Evolutionary conservation across 2,329 filamentous ascomycete genomes (phyloP).

Genomic region (Hirsutella minnesotensis): DNA sequence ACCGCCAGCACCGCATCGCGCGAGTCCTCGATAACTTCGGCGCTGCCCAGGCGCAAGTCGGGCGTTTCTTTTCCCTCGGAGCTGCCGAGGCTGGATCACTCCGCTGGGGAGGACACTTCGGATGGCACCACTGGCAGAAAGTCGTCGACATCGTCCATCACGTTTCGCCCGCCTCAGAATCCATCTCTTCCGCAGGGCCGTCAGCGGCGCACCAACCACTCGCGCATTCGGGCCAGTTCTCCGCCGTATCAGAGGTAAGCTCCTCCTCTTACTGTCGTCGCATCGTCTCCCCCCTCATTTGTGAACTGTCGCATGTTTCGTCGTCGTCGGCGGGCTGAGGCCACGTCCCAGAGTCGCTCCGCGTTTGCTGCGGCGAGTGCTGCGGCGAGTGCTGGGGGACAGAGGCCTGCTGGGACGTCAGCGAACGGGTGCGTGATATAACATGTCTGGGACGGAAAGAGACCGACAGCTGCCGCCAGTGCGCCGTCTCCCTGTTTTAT

Average conservation of each 20-base stretch:
- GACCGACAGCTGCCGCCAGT: neutral
- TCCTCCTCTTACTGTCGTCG: conserved; percentile 2
- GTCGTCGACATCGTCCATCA: conserved; percentile 34
- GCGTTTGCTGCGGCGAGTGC: neutral
- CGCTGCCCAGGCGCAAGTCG: conserved; percentile 17
- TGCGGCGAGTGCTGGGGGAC: neutral
- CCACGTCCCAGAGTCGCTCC: neutral
- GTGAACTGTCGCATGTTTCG: neutral
- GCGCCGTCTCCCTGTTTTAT: neutral
- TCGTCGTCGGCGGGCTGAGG: neutral
- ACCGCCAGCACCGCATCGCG: conserved; percentile 5
- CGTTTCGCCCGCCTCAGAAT: conserved; percentile 31
- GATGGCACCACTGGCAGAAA: conserved; percentile 10
- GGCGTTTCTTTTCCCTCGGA: conserved; percentile 23
- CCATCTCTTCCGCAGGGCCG: conserved; percentile 35
- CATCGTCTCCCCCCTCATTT: neutral
- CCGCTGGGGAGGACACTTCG: conserved; percentile 3
- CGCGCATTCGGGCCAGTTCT: conserved; percentile 31
- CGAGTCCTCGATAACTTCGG: conserved; percentile 18
- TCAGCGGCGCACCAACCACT: conserved; percentile 30
- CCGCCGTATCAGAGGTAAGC: conserved; percentile 37
- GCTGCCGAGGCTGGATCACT: conserved; percentile 14
- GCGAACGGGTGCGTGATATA: neutral
- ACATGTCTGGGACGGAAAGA: neutral
- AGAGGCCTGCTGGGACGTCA: neutral